These are phyloP conservation scores for Camellia oleifera DNA, from an alignment of 179 eudicot species.

Conservation along the genomic window DNA sequence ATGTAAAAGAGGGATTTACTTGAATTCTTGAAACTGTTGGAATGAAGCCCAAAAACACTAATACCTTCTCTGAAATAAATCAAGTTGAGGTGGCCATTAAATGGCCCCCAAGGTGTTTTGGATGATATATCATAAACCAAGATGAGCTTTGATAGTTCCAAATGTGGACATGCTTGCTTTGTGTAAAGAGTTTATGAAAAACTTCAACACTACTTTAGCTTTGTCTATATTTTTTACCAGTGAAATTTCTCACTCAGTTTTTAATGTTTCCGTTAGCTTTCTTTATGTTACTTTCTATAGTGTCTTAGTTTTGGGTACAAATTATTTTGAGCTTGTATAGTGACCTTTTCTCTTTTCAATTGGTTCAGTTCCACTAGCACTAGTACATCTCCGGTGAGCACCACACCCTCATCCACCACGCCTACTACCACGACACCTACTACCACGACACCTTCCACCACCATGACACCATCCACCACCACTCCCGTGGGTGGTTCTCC, in stretches of 20 bases:
- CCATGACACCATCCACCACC: slow-evolving; percentile 31
- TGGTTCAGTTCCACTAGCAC: slow-evolving; percentile 10
- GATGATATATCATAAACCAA: not conserved
- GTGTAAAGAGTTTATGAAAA: not conserved
- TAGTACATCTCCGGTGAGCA: slow-evolving; percentile 21
- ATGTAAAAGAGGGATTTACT: too few species aligned
- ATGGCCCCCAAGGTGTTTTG: too few species aligned
- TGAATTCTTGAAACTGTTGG: too few species aligned
- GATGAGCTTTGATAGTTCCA: not conserved
- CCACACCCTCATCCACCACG: slow-evolving; percentile 25
- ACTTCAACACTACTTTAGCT: not conserved
- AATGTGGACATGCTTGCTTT: not conserved
- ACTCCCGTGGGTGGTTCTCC: slow-evolving; percentile 28
- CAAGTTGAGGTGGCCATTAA: too few species aligned
- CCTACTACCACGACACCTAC: slow-evolving; percentile 23
- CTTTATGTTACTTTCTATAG: too few species aligned
- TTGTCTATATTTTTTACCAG: not conserved
- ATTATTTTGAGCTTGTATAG: not conserved
- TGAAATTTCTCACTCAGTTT: not conserved
- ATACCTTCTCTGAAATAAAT: too few species aligned
- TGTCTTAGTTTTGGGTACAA: not conserved
- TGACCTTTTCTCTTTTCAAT: not conserved
- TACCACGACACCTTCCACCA: slow-evolving; percentile 23
- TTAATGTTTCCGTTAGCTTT: not conserved
- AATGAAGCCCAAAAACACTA: too few species aligned